A percentile compares a stretch with the other conserved stretches of the same genome.
phyloP scores from a whole-genome alignment of 345 rosid species.

The Pelargonium nanum region DNA sequence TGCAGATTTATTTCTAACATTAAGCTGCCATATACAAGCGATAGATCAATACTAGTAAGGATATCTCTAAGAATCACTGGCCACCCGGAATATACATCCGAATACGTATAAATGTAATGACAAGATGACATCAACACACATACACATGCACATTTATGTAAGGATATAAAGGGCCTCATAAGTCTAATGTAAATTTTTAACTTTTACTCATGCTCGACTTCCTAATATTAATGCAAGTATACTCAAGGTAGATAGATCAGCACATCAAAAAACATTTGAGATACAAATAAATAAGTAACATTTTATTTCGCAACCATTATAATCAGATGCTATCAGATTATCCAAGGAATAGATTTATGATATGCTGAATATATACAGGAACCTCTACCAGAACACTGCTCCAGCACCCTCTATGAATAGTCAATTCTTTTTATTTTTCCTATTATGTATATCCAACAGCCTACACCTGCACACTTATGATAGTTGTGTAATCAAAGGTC shows the following conservation, averaged over 20 bases:
- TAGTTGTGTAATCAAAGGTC: no score
- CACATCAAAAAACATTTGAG: background rate
- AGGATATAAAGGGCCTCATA: no score
- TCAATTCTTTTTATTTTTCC: no score
- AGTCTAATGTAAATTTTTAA: background rate
- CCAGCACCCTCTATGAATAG: no score
- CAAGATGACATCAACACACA: background rate
- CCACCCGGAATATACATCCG: no score
- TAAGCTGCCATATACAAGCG: conserved; percentile 51
- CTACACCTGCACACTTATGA: no score
- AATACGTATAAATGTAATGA: conserved; percentile 8
- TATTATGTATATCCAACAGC: no score
- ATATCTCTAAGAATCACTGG: conserved; percentile 3
- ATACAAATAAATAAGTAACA: no score
- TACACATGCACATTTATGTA: no score
- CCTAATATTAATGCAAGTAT: background rate
- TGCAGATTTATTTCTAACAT: conserved; percentile 89
- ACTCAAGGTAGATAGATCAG: background rate
- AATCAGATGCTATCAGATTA: background rate
- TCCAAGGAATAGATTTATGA: background rate
- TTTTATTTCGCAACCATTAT: background rate
- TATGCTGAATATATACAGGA: background rate
- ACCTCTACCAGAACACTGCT: no score
- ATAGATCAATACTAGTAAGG: conserved; percentile 9
- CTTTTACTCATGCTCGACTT: background rate